These are phyloP conservation scores for Cantharellus anzutake DNA, from an alignment of 768 basidiomycete species.

Conservation along the genomic window DNA sequence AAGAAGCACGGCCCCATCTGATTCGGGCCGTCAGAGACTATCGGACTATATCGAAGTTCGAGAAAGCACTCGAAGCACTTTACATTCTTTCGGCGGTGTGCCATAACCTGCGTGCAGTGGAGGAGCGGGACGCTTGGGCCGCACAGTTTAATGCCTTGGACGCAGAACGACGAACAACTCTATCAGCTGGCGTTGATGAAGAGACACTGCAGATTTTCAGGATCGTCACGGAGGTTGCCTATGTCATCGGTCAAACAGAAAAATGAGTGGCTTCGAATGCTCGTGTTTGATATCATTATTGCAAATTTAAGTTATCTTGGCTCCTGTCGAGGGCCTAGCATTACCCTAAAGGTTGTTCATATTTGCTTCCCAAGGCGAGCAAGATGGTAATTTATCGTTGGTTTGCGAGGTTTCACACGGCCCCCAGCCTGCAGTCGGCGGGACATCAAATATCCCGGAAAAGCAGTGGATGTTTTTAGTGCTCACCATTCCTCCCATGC, in stretches of 20 bases:
- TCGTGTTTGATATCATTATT: neutral
- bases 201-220: constrained; percentile 38
- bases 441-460: neutral
- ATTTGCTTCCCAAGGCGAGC: constrained; percentile 31
- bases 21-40: constrained; percentile 49
- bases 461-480: constrained; percentile 15
- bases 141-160: constrained; percentile 8
- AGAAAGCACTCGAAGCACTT: constrained; percentile 45
- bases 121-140: constrained; percentile 8
- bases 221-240: constrained; percentile 33
- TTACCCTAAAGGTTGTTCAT: neutral
- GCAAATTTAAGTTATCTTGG: neutral
- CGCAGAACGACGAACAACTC: constrained; percentile 2
- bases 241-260: neutral
- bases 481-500: constrained; percentile 66
- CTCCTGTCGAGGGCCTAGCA: too few relatives aligned
- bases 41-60: constrained; percentile 33
- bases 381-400: constrained; percentile 82
- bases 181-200: constrained; percentile 11
- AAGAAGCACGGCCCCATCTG: constrained; percentile 30
- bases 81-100: constrained; percentile 52
- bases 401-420: constrained; percentile 38
- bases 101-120: constrained; percentile 36
- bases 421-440: constrained; percentile 34
- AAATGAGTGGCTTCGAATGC: neutral